Evolutionary conservation across 2,329 filamentous ascomycete genomes (phyloP).

Genomic region (Verticillium zaregamsianum): DNA sequence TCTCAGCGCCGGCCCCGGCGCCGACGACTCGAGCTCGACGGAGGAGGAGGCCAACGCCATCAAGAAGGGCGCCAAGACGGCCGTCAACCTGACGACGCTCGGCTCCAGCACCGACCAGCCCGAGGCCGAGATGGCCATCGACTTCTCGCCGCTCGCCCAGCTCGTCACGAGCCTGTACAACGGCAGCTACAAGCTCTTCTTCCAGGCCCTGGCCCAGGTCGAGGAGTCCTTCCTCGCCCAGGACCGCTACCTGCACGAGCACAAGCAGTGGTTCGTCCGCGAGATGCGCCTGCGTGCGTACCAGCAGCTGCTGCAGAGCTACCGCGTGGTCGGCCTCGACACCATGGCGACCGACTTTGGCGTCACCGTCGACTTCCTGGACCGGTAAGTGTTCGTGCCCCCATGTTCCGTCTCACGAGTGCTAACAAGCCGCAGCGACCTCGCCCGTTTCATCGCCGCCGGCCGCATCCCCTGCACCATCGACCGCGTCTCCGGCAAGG

Average conservation of each 20-base stretch:
- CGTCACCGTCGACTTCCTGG: slow-evolving; percentile 92
- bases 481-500: slow-evolving; percentile 92
- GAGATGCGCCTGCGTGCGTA: slow-evolving; percentile 98
- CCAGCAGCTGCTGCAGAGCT: slow-evolving; percentile 94
- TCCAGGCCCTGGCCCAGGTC: slow-evolving; percentile 80
- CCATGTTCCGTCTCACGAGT: neutral
- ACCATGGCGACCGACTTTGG: slow-evolving; percentile 98
- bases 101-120: slow-evolving; percentile 66
- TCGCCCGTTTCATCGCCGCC: slow-evolving; percentile 94
- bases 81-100: slow-evolving; percentile 84
- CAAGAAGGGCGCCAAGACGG: slow-evolving; percentile 47
- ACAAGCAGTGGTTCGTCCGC: slow-evolving; percentile 94
- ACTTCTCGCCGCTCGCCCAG: slow-evolving; percentile 83
- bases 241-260: slow-evolving; percentile 93
- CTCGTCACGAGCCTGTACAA: slow-evolving; percentile 90
- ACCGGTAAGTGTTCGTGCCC: slow-evolving; percentile 60
- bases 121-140: slow-evolving; percentile 75
- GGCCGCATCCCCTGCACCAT: slow-evolving; percentile 96
- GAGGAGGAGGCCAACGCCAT: slow-evolving; percentile 49
- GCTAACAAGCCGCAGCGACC: slow-evolving; percentile 57
- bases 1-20: slow-evolving; percentile 75
- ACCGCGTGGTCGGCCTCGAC: slow-evolving; percentile 91
- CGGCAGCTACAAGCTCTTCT: slow-evolving; percentile 92
- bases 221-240: slow-evolving; percentile 92
- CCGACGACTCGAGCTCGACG: slow-evolving; percentile 73